Base-by-base conservation (phyloP, 2,329 filamentous ascomycete species). In the Colletotrichum truncatum region DNA sequence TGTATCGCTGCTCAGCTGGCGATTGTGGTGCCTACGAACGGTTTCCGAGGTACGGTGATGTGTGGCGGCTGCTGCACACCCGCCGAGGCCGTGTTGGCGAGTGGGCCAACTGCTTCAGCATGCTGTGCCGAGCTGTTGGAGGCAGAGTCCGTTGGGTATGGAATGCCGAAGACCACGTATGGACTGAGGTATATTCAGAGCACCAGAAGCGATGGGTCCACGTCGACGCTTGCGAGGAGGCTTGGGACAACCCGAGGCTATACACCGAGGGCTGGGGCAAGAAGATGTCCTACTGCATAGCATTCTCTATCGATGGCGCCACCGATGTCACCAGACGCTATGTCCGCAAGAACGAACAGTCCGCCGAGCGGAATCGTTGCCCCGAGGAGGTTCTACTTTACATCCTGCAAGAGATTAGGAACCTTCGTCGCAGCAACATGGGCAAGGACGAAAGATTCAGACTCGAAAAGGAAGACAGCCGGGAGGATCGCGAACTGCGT, bases 61-160 rank as follows among this genome's bases (percentile, higher is more conserved):
- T 97, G 25, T 98, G 97, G 90, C 91, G 94, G 53, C 81, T 98
- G 66, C 82, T 99, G 43, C 92, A 98, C 77, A 97, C 93, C 26
- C 86, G 93, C 70, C 87, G 92, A 70, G 96, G 96, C 34, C 90
- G 96, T 70, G 91, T 91, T 67, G 96, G 96, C 67, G 96, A 99
- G 81, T 98, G 96, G 94, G 94, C 93, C 70, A 98, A 98, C 80
- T 98, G 94, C 84, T 99, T 99, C 81, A 95, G 91, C 81, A 98
- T 98, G 96, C 86, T 99, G 55, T 98, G 95, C 83, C 89, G 95
- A 66, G 96, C 96, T 4, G 89, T 98, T 12, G 95, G 95, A 52
- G 93, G 92, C 66, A 88, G 95, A 67, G 94, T 98, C 23, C 89
- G 96, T 73, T 99, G 96, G 96, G 92, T 99, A 10, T 99, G 96